phyloP scores from a whole-genome alignment of 179 eudicot genomes.

The Silene coronaria region DNA sequence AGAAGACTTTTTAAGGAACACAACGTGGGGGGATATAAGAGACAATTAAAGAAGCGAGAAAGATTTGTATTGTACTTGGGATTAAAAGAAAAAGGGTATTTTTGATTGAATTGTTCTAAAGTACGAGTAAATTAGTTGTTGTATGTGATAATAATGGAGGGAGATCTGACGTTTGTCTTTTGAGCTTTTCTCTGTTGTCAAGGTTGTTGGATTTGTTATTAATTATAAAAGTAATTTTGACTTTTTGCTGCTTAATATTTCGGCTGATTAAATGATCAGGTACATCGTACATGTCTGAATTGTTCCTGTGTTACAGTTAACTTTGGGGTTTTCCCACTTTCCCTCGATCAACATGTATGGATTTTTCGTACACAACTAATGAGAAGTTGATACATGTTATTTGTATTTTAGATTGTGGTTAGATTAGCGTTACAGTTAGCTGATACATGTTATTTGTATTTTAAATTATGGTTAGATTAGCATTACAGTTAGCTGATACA shows the following conservation, averaged over 20 bases:
- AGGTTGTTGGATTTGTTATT: conserved; percentile 10
- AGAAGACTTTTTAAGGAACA: conserved; percentile 35
- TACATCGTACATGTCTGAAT: too few species aligned
- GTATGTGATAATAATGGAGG: conserved; percentile 13
- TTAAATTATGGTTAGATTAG: too few species aligned
- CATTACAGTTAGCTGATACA: too few species aligned
- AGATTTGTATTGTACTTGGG: background rate
- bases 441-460: too few species aligned
- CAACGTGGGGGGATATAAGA: conserved; percentile 31
- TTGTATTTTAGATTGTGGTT: too few species aligned
- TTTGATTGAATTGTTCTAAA: background rate
- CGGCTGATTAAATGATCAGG: conserved; percentile 6
- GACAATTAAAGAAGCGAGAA: conserved; percentile 14
- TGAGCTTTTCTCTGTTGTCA: background rate
- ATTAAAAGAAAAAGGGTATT: background rate
- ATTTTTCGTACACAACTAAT: too few species aligned
- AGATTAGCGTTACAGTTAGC: too few species aligned
- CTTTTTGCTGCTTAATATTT: background rate
- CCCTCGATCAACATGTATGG: too few species aligned
- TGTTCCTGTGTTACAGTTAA: too few species aligned
- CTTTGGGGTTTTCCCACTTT: too few species aligned
- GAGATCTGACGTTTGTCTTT: conserved; percentile 24
- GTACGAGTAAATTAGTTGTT: background rate
- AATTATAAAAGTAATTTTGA: background rate
- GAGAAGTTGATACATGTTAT: too few species aligned